A percentile compares a stretch with the other conserved stretches of the same genome.
Evolutionary conservation across 225 moss, liverwort and hornwort genomes (phyloP).

Genomic region (Physcomitrellopsis africana): DNA sequence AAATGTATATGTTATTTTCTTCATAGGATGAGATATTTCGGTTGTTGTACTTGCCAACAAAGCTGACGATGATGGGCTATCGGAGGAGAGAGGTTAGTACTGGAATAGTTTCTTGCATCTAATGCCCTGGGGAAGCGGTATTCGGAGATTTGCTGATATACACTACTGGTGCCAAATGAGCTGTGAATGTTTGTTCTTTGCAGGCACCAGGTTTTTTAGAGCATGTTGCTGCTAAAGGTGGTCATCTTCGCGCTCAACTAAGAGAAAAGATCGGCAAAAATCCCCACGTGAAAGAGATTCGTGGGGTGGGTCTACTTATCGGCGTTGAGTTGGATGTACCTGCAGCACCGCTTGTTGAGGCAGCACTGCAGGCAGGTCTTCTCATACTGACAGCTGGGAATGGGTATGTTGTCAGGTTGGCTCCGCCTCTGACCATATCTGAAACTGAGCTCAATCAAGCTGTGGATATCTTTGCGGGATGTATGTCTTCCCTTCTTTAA

Average conservation of each 20-base stretch:
- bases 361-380: constrained; percentile 54
- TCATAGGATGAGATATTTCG: too few relatives aligned
- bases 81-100: neutral
- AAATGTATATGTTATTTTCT: too few relatives aligned
- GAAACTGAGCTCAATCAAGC: constrained; percentile 63
- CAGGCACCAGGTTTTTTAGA: constrained; percentile 61
- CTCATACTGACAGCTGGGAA: constrained; percentile 71
- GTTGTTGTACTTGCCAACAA: neutral
- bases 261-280: constrained; percentile 35
- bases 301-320: constrained; percentile 66
- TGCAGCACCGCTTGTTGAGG: constrained; percentile 55
- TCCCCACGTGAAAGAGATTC: constrained; percentile 48
- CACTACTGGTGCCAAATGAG: neutral
- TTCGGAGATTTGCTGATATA: neutral
- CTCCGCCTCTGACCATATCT: constrained; percentile 58
- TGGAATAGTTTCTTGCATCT: neutral
- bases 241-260: constrained; percentile 38
- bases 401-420: constrained; percentile 65
- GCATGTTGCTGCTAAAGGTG: constrained; percentile 56
- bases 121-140: neutral
- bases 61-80: neutral
- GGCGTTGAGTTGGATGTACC: constrained; percentile 60
- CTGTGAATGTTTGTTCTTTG: neutral
- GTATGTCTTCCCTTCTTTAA: constrained; percentile 41
- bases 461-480: constrained; percentile 51